Percentiles rank a stretch among this genome's conserved stretches.
These are phyloP conservation scores for Polychytrium aggregatum DNA, from an alignment of 192 early-diverging fungal species.

Conservation along the genomic window DNA sequence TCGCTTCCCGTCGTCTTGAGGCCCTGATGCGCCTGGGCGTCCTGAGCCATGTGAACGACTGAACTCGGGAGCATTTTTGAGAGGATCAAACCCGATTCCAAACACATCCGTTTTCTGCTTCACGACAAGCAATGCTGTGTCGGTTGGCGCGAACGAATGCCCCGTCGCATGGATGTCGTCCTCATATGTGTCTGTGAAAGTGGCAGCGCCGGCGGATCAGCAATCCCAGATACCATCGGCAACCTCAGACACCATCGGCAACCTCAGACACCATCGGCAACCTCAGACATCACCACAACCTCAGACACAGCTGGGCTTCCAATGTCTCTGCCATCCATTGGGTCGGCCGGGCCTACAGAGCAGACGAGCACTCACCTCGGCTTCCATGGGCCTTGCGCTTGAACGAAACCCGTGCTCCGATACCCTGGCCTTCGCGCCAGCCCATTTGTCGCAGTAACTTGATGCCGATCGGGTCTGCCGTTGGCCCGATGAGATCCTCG, in stretches of 20 bases:
- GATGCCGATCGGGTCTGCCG: slow-evolving; percentile 51
- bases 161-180: slow-evolving; percentile 39
- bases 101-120: slow-evolving; percentile 33
- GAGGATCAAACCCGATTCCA: slow-evolving; percentile 65
- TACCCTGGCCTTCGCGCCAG: slow-evolving; percentile 76
- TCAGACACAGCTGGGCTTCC: too few relatives aligned
- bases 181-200: slow-evolving; percentile 14
- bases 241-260: too few relatives aligned
- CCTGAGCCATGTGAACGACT: too few relatives aligned
- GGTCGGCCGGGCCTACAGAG: too few relatives aligned
- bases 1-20: too few relatives aligned
- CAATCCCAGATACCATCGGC: too few relatives aligned
- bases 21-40: too few relatives aligned
- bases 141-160: slow-evolving; percentile 55
- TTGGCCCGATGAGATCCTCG: slow-evolving; percentile 49
- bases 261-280: too few relatives aligned
- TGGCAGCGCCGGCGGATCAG: too few relatives aligned
- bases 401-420: slow-evolving; percentile 57
- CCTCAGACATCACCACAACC: too few relatives aligned
- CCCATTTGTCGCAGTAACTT: slow-evolving; percentile 71
- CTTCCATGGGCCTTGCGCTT: slow-evolving; percentile 18
- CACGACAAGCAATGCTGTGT: slow-evolving; percentile 20
- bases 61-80: slow-evolving; percentile 54
- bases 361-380: too few relatives aligned
- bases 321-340: too few relatives aligned